Percentiles rank a stretch among this genome's conserved stretches.
Conservation (phyloP, 768 basidiomycete species). For the Agrocybe praecox region DNA sequence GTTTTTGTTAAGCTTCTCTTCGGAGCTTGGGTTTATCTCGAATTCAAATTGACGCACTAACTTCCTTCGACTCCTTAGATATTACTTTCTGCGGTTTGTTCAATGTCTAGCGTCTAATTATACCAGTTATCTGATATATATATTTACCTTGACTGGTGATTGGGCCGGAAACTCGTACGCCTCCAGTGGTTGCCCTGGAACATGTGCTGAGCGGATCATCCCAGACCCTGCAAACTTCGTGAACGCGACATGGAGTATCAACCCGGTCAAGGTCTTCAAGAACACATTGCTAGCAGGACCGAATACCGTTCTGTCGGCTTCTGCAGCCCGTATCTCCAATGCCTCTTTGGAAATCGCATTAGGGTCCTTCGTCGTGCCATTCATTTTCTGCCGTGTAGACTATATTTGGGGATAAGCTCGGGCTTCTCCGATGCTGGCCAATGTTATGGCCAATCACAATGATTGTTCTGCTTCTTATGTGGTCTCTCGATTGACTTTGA, state of each 20-base stretch:
- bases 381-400: too few species aligned
- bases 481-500: too few species aligned
- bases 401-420: too few species aligned
- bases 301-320: neutral
- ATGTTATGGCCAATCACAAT: too few species aligned
- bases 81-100: constrained; percentile 80
- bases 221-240: constrained; percentile 73
- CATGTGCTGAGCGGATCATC: constrained; percentile 62
- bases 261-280: constrained; percentile 75
- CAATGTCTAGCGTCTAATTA: neutral
- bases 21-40: neutral
- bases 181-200: constrained; percentile 71
- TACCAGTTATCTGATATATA: neutral
- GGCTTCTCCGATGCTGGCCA: too few species aligned
- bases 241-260: constrained; percentile 86
- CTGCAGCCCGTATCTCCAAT: too few species aligned
- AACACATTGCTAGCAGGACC: constrained; percentile 37
- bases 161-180: constrained; percentile 86
- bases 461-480: too few species aligned
- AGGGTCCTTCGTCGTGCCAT: too few species aligned
- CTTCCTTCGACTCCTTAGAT: constrained; percentile 49
- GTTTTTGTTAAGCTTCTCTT: constrained; percentile 61
- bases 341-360: too few species aligned
- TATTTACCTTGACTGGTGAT: constrained; percentile 42
- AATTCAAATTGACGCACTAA: neutral